Conservation (phyloP, 768 basidiomycete species). For the Grammothele lineata region DNA sequence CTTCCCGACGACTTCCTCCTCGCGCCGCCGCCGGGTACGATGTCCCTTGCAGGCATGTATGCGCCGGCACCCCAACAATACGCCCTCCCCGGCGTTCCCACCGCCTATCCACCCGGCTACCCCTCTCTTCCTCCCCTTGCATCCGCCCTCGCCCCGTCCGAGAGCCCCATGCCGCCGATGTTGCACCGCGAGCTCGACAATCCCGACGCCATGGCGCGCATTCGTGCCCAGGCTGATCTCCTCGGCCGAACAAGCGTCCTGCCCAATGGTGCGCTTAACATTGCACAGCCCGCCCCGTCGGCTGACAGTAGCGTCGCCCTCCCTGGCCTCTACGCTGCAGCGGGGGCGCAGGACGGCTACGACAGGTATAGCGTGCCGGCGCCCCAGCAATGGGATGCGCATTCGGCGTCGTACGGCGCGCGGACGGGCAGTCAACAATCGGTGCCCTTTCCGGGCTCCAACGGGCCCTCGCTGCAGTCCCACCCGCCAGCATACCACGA, state of each 20-base stretch:
- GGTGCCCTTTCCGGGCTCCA: slow-evolving; percentile 4
- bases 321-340: slow-evolving; percentile 8
- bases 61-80: slow-evolving; percentile 21
- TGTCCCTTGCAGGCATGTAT: slow-evolving; percentile 28
- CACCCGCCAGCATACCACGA: slow-evolving; percentile 17
- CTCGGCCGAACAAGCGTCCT: slow-evolving; percentile 33
- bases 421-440: slow-evolving; percentile 10
- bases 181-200: slow-evolving; percentile 7
- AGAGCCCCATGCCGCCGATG: neutral
- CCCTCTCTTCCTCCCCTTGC: slow-evolving; percentile 13
- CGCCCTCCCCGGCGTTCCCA: slow-evolving; percentile 24
- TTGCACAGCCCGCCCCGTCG: slow-evolving; percentile 8
- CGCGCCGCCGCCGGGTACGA: slow-evolving; percentile 29
- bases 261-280: slow-evolving; percentile 12
- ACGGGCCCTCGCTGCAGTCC: slow-evolving; percentile 16
- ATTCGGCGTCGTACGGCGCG: slow-evolving; percentile 4
- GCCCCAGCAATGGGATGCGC: slow-evolving; percentile 14
- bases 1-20: slow-evolving; percentile 42
- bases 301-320: slow-evolving; percentile 12
- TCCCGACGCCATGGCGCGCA: slow-evolving; percentile 43
- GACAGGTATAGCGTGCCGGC: slow-evolving; percentile 9
- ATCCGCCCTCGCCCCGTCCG: slow-evolving; percentile 5
- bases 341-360: slow-evolving; percentile 11
- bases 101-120: slow-evolving; percentile 29
- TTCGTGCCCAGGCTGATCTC: slow-evolving; percentile 42